These are phyloP conservation scores for Phytophthora multivora DNA, from an alignment of 352 stramenopile genomes.

Conservation along the genomic window DNA sequence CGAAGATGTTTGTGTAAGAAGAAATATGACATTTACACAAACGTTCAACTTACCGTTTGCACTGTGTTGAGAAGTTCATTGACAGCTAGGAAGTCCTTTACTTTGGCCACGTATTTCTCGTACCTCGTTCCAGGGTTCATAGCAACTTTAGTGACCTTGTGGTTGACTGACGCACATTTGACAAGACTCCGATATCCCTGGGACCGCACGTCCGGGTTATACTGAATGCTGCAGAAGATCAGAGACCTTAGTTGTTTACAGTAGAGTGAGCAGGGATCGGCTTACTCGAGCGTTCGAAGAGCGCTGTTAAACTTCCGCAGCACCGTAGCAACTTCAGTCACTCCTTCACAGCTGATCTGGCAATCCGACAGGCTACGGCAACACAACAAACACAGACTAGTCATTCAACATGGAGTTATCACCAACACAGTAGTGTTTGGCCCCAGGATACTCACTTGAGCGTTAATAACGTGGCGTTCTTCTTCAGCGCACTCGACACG, in stretches of 20 bases:
- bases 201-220: slow-evolving; percentile 54
- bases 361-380: slow-evolving; percentile 42
- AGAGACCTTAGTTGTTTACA: background rate
- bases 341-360: slow-evolving; percentile 50
- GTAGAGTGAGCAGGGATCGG: background rate
- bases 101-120: slow-evolving; percentile 31
- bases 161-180: slow-evolving; percentile 52
- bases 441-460: slow-evolving; percentile 42
- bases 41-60: slow-evolving; percentile 25
- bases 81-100: slow-evolving; percentile 42
- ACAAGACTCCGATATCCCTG: slow-evolving; percentile 49
- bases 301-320: slow-evolving; percentile 59
- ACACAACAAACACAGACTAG: background rate
- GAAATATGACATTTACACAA: background rate
- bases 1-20: background rate
- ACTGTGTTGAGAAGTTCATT: slow-evolving; percentile 43
- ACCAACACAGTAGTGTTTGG: background rate
- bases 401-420: background rate
- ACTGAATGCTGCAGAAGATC: slow-evolving; percentile 25
- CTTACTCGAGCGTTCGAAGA: slow-evolving; percentile 47
- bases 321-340: slow-evolving; percentile 31
- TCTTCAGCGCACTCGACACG: slow-evolving; percentile 52
- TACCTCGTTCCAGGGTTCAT: slow-evolving; percentile 40
- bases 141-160: slow-evolving; percentile 34
- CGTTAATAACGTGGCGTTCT: slow-evolving; percentile 50